Conservation (phyloP, 2,329 filamentous ascomycete genomes). For the Fusarium paranaense region DNA sequence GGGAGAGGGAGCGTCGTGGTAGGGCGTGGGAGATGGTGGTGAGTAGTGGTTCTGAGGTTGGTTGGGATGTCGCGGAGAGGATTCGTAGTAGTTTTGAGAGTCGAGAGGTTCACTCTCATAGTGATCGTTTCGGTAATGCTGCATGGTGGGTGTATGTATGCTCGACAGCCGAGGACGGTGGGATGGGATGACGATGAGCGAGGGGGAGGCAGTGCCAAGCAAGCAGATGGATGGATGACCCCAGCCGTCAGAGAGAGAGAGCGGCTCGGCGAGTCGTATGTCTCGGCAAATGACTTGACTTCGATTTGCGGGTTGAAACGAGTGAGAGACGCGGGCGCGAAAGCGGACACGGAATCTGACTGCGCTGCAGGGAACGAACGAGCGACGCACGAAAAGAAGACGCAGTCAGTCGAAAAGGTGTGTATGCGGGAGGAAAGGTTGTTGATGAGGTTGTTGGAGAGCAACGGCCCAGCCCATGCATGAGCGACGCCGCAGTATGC, state of each 20-base stretch:
- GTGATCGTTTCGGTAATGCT: slow-evolving; percentile 48
- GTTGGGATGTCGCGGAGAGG: slow-evolving; percentile 39
- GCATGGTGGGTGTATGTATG: slow-evolving; percentile 44
- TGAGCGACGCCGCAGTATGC: slow-evolving; percentile 18
- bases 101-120: slow-evolving; percentile 53
- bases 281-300: slow-evolving; percentile 12
- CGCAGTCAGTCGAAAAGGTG: neutral
- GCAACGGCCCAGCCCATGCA: slow-evolving; percentile 27
- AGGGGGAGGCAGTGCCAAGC: slow-evolving; percentile 26
- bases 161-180: slow-evolving; percentile 27
- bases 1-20: slow-evolving; percentile 43
- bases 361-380: slow-evolving; percentile 28
- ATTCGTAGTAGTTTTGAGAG: slow-evolving; percentile 39
- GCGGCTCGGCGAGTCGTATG: slow-evolving; percentile 20
- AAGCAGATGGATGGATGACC: slow-evolving; percentile 25
- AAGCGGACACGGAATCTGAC: neutral
- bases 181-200: slow-evolving; percentile 4
- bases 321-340: slow-evolving; percentile 21
- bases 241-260: slow-evolving; percentile 34
- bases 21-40: slow-evolving; percentile 35
- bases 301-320: slow-evolving; percentile 18
- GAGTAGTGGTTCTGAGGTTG: slow-evolving; percentile 38
- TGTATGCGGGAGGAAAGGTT: slow-evolving; percentile 21
- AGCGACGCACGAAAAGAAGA: slow-evolving; percentile 25
- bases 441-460: slow-evolving; percentile 39